Base-by-base conservation (phyloP, 345 rosid species). In the Clarkia xantiana region DNA sequence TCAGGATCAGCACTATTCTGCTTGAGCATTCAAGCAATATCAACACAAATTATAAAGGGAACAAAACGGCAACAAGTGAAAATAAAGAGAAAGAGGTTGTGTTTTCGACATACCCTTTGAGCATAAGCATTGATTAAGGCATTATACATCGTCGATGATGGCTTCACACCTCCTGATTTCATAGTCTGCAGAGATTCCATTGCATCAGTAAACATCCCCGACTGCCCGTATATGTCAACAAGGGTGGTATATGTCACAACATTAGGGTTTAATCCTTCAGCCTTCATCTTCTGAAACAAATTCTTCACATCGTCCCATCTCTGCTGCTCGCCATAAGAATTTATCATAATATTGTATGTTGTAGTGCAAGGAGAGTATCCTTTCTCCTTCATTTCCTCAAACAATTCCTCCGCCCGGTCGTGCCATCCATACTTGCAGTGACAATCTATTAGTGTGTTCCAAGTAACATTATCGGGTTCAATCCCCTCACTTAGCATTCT, bases 101-200 rank as follows among this genome's bases (percentile, higher is more conserved):
- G 56, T 51, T 51, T 47, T 44, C 43, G 36, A 48, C 59, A n/a
- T 79, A 86, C 98, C 90, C 75, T 86, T 60, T 80, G 96, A 52
- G 98, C 96, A 59, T 91, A 91, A 40, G 96, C 98, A 65, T 91
- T 86, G 71, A 91, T 81, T 62, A 91, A 73, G 0, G 98, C 98
- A 68, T 91, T 86, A 64, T 84, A 91, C 94, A 84, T 81, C 17
- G 98, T 78, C 6, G 87, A 74, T 13, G 90, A 78, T 40, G 96
- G 98, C 49, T 63, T 76, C 57, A 84, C 55, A 40, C 96, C 94
- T 3, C 71, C 70, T 41, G 84, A 63, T 60, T 91, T 91, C 98
- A 91, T 81, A 59, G 63, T 84, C 43, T 84, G 93, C 71, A 91
- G 70, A 70, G 94, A 84, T 48, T 81, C 89, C 39, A 81, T 72